Evolutionary conservation across 345 rosid species (phyloP), one percentile per base, ranked within the genome.

Genomic region (Salix arbutifolia): DNA sequence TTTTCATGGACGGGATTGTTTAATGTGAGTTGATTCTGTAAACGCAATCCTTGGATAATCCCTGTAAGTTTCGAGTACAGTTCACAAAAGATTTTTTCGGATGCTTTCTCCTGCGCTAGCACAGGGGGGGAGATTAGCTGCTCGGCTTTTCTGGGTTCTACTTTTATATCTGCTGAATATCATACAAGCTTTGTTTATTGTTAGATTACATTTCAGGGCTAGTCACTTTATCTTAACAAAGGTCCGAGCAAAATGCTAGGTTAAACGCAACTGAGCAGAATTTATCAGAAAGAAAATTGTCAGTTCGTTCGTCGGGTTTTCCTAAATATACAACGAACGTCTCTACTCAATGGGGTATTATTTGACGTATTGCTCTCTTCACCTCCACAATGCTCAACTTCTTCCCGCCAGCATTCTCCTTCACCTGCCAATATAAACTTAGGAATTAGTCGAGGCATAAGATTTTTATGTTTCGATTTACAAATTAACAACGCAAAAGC

Each of bases 381-480:
- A 94, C 99, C 85, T 94, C 99, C 73, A 83, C 86, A 26, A 94
- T 96, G 86, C 89, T 92, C 40, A 87, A 84, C 82, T 88, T 94
- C 92, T 81, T 93, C 74, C 94, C 92, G 14, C 81, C 82, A 52
- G 64, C 80, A 69, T 86, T 84, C 58, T 90, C 94, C 82, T 89
- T 90, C 71, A 91, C 92, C 96, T 91, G 87, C 65, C n/a, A 75
- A 11, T 66, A 67, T 6, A 62, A 35, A 62, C 48, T 35, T 0
- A 50, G 31, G 11, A 4, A 21, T 14, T 23, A 23, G 28, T 23
- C 65, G 17, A 18, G 19, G 35, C 64, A 16, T 2, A 19, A n/a
- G 23, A 4, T 1, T 33, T 23, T 37, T 25, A 38, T 35, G 3
- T 23, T 8, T 33, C 10, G 3, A 9, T 13, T 4, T 18, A 65